Conservation (phyloP, 257 asterid species). For the Solanum habrochaites region DNA sequence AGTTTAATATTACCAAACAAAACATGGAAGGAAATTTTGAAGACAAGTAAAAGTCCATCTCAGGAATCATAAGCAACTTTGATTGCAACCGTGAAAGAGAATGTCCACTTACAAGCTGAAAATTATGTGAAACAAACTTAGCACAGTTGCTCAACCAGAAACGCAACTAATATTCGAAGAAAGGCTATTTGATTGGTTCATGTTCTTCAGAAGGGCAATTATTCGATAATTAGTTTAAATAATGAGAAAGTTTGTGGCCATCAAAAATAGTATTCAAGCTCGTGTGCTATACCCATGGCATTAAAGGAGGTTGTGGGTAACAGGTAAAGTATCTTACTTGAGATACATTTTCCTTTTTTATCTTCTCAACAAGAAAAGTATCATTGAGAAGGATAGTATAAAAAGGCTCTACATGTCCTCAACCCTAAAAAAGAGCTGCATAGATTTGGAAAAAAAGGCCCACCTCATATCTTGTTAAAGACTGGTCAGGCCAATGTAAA, state of each 20-base stretch:
- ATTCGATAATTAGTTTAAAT: not conserved
- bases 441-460: not conserved
- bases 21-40: not conserved
- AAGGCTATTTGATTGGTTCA: not conserved
- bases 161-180: not conserved
- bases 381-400: not conserved
- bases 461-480: not conserved
- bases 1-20: not conserved
- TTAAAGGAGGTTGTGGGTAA: not conserved
- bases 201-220: not conserved
- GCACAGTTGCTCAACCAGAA: not conserved
- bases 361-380: not conserved
- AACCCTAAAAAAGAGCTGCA: not conserved
- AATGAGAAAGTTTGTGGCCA: not conserved
- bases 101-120: not conserved
- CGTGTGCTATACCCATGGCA: not conserved
- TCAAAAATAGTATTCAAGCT: not conserved
- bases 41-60: not conserved
- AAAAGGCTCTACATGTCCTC: not conserved
- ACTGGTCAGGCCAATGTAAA: not conserved
- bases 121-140: not conserved
- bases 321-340: not conserved
- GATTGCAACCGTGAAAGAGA: not conserved
- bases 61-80: not conserved
- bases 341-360: not conserved